Conservation (phyloP, 768 basidiomycete genomes). For the Cystofilobasidium ferigula region DNA sequence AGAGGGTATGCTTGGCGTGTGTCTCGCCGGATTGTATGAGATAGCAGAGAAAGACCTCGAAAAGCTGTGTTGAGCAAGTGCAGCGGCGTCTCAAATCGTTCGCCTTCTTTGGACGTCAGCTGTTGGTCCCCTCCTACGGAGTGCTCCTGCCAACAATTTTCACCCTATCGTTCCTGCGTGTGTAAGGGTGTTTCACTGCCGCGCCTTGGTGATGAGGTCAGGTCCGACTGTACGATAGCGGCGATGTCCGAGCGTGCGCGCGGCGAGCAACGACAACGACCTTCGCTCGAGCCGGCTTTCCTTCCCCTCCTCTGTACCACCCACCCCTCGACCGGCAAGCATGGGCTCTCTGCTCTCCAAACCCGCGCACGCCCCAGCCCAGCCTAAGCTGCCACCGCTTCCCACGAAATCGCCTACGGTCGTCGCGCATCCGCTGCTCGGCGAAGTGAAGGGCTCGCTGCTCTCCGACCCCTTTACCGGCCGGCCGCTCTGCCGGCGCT, state of each 20-base stretch:
- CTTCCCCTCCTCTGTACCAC: neutral
- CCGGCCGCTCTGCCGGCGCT: conserved; percentile 5
- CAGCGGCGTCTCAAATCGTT: too few species aligned
- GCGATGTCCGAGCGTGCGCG: too few species aligned
- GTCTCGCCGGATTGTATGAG: neutral
- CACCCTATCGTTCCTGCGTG: too few species aligned
- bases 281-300: neutral
- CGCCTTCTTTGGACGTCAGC: too few species aligned
- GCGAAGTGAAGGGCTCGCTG: conserved; percentile 2
- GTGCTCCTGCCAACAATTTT: too few species aligned
- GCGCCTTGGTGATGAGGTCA: too few species aligned
- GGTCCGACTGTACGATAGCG: too few species aligned
- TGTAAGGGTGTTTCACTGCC: too few species aligned
- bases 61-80: too few species aligned
- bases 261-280: too few species aligned
- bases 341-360: neutral
- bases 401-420: neutral
- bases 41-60: neutral
- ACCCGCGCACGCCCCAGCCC: neutral
- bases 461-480: neutral
- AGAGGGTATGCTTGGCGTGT: neutral
- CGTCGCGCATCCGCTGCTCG: neutral
- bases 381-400: neutral
- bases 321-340: neutral
- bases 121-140: too few species aligned